Conservation (phyloP, 768 basidiomycete genomes). For the Collybiopsis luxurians region DNA sequence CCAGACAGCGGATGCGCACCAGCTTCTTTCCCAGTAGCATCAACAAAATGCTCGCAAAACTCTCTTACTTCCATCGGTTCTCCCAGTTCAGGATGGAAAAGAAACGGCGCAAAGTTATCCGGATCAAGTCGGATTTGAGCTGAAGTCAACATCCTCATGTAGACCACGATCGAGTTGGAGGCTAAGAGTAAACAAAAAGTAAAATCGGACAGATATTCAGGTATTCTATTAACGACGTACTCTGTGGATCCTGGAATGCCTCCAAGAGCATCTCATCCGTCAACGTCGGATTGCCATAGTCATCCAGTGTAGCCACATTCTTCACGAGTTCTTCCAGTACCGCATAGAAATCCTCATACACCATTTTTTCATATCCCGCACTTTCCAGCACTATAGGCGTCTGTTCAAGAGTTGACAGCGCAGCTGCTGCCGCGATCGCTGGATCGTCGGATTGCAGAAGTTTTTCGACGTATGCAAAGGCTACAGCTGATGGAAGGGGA, state of each 20-base stretch:
- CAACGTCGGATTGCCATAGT: slow-evolving; percentile 29
- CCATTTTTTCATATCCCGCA: slow-evolving; percentile 62
- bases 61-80: slow-evolving; percentile 51
- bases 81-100: slow-evolving; percentile 72
- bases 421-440: slow-evolving; percentile 43
- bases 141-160: slow-evolving; percentile 79
- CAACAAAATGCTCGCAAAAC: slow-evolving; percentile 80
- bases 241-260: slow-evolving; percentile 52
- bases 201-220: not conserved
- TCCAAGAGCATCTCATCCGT: slow-evolving; percentile 39
- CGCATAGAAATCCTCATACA: slow-evolving; percentile 76
- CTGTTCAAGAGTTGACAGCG: slow-evolving; percentile 49
- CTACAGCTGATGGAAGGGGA: slow-evolving; percentile 72
- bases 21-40: slow-evolving; percentile 74
- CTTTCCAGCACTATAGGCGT: slow-evolving; percentile 49
- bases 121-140: slow-evolving; percentile 72
- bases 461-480: slow-evolving; percentile 77
- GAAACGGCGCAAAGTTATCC: slow-evolving; percentile 64
- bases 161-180: slow-evolving; percentile 75
- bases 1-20: no score
- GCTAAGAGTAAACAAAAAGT: slow-evolving; percentile 29
- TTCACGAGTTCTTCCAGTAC: slow-evolving; percentile 53
- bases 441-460: slow-evolving; percentile 49
- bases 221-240: slow-evolving; percentile 30
- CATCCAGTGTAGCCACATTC: slow-evolving; percentile 35